Evolutionary conservation across 202 grass and related monocot species (phyloP).

Genomic region (Panicum hallii): DNA sequence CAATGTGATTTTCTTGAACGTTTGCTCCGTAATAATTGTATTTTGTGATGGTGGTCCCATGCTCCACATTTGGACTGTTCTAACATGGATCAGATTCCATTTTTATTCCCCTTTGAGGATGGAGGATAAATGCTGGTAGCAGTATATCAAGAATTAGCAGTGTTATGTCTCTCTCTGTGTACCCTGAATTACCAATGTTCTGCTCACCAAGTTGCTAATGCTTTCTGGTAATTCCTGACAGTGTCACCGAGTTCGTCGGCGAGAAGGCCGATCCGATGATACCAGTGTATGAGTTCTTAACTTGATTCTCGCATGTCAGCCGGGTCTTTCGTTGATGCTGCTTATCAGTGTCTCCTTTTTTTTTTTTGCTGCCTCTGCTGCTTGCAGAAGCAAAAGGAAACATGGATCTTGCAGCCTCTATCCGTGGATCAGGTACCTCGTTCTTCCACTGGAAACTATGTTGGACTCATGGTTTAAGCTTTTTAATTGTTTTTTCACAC

Average conservation of each 20-base stretch:
- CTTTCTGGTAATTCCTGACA: slow-evolving; percentile 34
- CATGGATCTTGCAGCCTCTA: slow-evolving; percentile 61
- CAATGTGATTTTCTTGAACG: neutral
- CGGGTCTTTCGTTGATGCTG: neutral
- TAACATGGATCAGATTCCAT: slow-evolving; percentile 20
- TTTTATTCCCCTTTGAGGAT: slow-evolving; percentile 4
- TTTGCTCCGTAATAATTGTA: slow-evolving; percentile 12
- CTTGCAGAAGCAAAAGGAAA: slow-evolving; percentile 67
- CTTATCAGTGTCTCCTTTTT: neutral
- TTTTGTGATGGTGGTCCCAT: slow-evolving; percentile 25
- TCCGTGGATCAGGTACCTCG: slow-evolving; percentile 66
- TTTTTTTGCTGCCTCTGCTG: slow-evolving; percentile 16
- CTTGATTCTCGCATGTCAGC: slow-evolving; percentile 21
- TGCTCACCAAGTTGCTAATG: slow-evolving; percentile 35
- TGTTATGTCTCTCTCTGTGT: neutral
- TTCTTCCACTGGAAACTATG: neutral
- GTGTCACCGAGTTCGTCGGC: slow-evolving; percentile 78
- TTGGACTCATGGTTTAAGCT: neutral
- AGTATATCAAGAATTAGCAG: neutral
- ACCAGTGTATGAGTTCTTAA: slow-evolving; percentile 69
- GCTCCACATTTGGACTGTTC: slow-evolving; percentile 31
- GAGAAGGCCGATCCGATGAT: slow-evolving; percentile 76
- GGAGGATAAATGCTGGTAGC: neutral
- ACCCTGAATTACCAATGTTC: neutral
- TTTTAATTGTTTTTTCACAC: neutral